Evolutionary conservation across 73 alveolate genomes (phyloP), one percentile per base, ranked within the genome.

Genomic region (Paramecium pentaurelia): DNA sequence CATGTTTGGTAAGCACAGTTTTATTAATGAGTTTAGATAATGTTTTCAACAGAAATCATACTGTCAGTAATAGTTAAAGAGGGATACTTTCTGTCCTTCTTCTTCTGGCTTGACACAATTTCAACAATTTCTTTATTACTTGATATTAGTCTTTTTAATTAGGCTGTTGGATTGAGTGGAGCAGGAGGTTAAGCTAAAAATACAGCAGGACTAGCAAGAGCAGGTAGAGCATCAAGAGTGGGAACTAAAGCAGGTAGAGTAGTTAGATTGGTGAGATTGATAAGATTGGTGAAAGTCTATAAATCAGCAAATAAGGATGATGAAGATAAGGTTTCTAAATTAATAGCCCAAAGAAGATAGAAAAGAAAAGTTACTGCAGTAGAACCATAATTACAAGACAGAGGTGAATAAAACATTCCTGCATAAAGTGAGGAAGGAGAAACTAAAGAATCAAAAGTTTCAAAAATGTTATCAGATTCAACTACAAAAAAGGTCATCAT

Each of bases 261-360:
- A 10, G 94, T 96, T 14, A 92, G 97, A 68, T 80, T 97, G 25
- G 88, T 97, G 38, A 92, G 98, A 40, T 54, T 97, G 22, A 94
- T 97, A 45, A 88, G 99, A 86, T 47, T 97, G 32, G 98, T 95
- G 34, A 97, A 97, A 88, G 93, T 97, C 6, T 97, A 96, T 59
- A 97, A 96, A 77, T 92, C 93, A 8, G 97, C 97, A 0, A 80
- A 88, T 22, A 75, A 59, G 7, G 84, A 64, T 4, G 84, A 64
- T 64, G 85, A 40, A 10, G 94, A 89, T 40, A 64, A 89, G 22
- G 84, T 83, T 70, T 32, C 16, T 7, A 83, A 30, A 40, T 22
- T 83, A 1, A 42, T 71, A 28, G 68, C 40, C 14, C 28, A 60
- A 22, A 64, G 86, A 16, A 58, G 58, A 36, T 47, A 70, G 38